Evolutionary conservation across 164 flowering plant genomes (phyloP).

Genomic region (Nymphaea thermarum): DNA sequence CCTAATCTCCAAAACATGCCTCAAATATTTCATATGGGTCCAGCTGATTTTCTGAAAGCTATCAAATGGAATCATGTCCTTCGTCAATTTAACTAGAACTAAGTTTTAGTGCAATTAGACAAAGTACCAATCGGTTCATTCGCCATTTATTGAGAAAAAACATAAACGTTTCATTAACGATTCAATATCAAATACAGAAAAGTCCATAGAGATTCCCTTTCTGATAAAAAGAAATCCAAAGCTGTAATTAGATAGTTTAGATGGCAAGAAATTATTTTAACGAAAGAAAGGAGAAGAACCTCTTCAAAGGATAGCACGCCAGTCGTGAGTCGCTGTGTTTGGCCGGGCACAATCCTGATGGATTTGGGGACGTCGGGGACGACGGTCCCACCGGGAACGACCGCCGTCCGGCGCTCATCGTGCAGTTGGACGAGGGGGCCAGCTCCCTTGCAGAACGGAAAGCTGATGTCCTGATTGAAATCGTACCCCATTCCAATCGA

Average conservation of each 20-base stretch:
- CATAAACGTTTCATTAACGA: neutral
- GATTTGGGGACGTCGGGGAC: slow-evolving; percentile 44
- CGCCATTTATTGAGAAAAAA: neutral
- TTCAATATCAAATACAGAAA: neutral
- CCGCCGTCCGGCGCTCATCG: slow-evolving; percentile 3
- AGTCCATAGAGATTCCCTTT: neutral
- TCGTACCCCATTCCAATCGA: too few species aligned
- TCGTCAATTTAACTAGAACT: too few species aligned
- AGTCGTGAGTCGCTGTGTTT: slow-evolving; percentile 70
- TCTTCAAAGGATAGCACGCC: slow-evolving; percentile 74
- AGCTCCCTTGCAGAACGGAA: too few species aligned
- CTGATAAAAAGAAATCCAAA: neutral
- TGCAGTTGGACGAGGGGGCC: too few species aligned
- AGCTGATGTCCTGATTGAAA: too few species aligned
- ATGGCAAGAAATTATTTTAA: neutral
- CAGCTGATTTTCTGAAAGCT: too few species aligned
- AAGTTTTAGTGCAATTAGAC: neutral
- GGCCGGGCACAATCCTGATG: slow-evolving; percentile 77
- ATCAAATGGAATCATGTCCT: too few species aligned
- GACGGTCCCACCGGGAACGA: slow-evolving; percentile 58
- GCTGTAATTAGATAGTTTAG: neutral
- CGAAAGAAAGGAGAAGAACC: slow-evolving; percentile 22
- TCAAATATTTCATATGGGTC: too few species aligned
- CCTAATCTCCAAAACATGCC: too few species aligned
- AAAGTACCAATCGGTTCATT: neutral